Conservation (phyloP, 352 stramenopile genomes). For the Thalassiosira exigua region DNA sequence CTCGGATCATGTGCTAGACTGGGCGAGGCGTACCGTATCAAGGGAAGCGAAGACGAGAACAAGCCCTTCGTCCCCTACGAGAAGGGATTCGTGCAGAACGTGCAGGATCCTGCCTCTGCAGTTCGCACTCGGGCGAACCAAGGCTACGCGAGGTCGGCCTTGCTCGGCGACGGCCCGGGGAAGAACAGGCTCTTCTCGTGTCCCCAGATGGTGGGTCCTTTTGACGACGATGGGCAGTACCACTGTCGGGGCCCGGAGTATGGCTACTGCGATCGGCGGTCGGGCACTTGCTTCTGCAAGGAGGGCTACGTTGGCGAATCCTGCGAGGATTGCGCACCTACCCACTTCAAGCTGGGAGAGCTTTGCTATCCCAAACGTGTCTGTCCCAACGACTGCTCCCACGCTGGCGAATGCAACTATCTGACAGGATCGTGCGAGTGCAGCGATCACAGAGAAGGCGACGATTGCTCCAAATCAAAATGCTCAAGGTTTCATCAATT, state of each 20-base stretch:
- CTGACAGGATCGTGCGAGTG: constrained; percentile 89
- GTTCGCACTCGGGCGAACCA: constrained; percentile 88
- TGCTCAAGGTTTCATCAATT: constrained; percentile 87
- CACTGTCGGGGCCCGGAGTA: constrained; percentile 91
- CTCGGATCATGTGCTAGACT: no score
- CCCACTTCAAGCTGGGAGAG: constrained; percentile 87
- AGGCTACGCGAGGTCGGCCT: constrained; percentile 58
- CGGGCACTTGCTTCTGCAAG: constrained; percentile 93
- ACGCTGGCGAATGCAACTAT: constrained; percentile 90
- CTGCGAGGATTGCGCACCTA: constrained; percentile 89
- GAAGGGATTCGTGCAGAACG: constrained; percentile 86
- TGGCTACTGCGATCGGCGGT: constrained; percentile 93
- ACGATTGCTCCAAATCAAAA: constrained; percentile 85
- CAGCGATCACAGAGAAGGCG: constrained; percentile 80
- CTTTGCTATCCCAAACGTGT: constrained; percentile 91
- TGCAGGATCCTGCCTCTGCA: constrained; percentile 85
- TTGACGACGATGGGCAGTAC: constrained; percentile 89
- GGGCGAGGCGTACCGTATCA: constrained; percentile 55
- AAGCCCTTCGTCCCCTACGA: constrained; percentile 88
- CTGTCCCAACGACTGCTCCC: constrained; percentile 90
- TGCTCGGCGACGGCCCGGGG: constrained; percentile 74
- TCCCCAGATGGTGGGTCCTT: constrained; percentile 84
- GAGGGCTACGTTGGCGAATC: constrained; percentile 91
- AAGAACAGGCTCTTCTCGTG: constrained; percentile 82
- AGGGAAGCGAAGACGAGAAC: constrained; percentile 40